Base-by-base conservation (phyloP, 2,329 filamentous ascomycete genomes). In the Pseudogymnoascus sp. region DNA sequence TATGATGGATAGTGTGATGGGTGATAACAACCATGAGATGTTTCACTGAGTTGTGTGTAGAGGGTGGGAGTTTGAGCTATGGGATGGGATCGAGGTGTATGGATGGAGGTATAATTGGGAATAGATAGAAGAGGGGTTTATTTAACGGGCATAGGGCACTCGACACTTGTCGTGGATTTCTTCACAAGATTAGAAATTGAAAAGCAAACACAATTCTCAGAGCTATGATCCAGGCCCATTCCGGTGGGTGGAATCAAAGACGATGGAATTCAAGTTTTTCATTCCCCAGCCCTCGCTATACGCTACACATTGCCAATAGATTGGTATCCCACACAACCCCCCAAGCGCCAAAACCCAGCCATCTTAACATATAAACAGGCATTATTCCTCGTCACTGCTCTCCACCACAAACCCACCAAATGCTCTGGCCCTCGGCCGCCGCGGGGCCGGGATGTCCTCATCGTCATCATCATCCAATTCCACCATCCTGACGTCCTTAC, bases 361-460 rank as follows among this genome's bases (percentile, higher is more conserved):
- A 30, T 52, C 45, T 26, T 30, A 30, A 52, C 45, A 30, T 52
- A 52, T 52, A 52, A 52, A 30, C 45, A 30, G 26, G 18, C 55
- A 57, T 57, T 38, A 57, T 38, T 57, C 30, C 55, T 57, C 55
- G 5, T 57, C 55, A 18, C 34, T 38, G 21, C 55, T 57, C 35
- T 57, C 55, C 30, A 52, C 45, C 45, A 57, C 34, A 57, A 57
- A 57, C 12, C 30, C 55, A n/a, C 55, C 55, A 21, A 37, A 35
- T 26, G 55, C 34, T 30, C 34, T 57, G 2, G 9, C 45, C 2
- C 55, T 57, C 12, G 55, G 30, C 18, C 30, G 18, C 6, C 55
- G 30, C 13, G 34, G 30, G 37, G 34, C 55, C 26, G 55, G 55
- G 6, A 57, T 18, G 21, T 57, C 55, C 12, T 57, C 55, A 6